Conservation (phyloP, 2,329 filamentous ascomycete species). For the Aspergillus novofumigatus region DNA sequence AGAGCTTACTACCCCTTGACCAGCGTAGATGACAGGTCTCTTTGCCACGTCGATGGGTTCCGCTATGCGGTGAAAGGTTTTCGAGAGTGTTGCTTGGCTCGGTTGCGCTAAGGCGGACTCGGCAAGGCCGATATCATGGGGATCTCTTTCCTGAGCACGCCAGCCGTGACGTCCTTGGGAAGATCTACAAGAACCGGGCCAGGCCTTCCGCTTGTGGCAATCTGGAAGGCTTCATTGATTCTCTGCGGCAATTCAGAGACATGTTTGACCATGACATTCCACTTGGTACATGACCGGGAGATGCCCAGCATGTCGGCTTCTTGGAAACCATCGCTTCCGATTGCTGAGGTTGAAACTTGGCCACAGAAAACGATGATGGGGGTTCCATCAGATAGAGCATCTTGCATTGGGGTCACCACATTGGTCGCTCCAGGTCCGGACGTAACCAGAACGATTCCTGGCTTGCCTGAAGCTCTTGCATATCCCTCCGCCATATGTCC, state of each 20-base stretch:
- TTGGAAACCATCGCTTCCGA: conserved; percentile 95
- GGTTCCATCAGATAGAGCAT: conserved; percentile 90
- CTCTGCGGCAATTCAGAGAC: conserved; percentile 86
- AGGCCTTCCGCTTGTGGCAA: conserved; percentile 87
- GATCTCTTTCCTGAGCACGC: conserved; percentile 23
- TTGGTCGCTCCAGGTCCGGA: conserved; percentile 96
- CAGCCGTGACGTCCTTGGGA: conserved; percentile 92
- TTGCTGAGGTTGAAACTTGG: conserved; percentile 84
- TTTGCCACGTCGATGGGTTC: conserved; percentile 76
- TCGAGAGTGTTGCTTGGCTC: conserved; percentile 32
- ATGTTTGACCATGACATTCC: conserved; percentile 98
- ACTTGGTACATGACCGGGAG: conserved; percentile 92
- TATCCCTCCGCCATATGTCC: conserved; percentile 99
- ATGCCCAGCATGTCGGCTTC: conserved; percentile 94
- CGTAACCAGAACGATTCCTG: conserved; percentile 92
- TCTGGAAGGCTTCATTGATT: conserved; percentile 98
- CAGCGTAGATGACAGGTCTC: conserved; percentile 93
- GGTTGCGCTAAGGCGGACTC: conserved; percentile 69
- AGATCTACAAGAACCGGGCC: conserved; percentile 94
- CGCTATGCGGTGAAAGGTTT: too few species aligned
- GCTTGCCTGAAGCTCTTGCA: conserved; percentile 85
- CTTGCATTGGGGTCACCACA: conserved; percentile 92
- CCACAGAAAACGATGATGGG: conserved; percentile 95
- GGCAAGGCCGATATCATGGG: too few species aligned
- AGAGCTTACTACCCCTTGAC: conserved; percentile 77